These are phyloP conservation scores for Meredithiella fracta DNA, from an alignment of 2,329 filamentous ascomycete genomes.

Conservation along the genomic window DNA sequence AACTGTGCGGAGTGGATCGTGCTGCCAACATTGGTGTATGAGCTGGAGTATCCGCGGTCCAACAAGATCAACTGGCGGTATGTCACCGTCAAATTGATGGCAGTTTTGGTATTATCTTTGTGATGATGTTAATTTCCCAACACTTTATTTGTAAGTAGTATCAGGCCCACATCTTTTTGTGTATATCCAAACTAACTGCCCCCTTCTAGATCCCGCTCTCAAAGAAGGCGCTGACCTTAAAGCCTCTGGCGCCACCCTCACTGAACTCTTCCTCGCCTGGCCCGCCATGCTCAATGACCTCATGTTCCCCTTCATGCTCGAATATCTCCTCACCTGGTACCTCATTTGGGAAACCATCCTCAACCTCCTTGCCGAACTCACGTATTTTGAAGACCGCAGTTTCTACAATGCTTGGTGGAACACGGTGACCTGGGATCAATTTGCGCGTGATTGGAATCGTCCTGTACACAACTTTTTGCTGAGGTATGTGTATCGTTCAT, in stretches of 20 bases:
- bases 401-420: conserved; percentile 56
- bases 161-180: background rate
- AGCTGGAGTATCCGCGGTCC: conserved; percentile 56
- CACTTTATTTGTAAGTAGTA: conserved; percentile 49
- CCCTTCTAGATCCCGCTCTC: conserved; percentile 44
- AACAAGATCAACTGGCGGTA: conserved; percentile 58
- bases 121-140: conserved; percentile 67
- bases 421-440: conserved; percentile 54
- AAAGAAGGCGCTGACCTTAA: conserved; percentile 51
- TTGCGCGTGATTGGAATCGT: conserved; percentile 62
- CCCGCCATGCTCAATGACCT: conserved; percentile 62
- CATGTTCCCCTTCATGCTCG: conserved; percentile 63
- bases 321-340: conserved; percentile 65
- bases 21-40: conserved; percentile 63
- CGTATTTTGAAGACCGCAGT: conserved; percentile 58
- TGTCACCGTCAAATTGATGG: conserved; percentile 53
- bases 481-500: conserved; percentile 63
- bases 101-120: conserved; percentile 57
- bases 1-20: conserved; percentile 60
- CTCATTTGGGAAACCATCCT: conserved; percentile 64
- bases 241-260: conserved; percentile 44
- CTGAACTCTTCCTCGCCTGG: conserved; percentile 47
- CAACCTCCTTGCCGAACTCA: conserved; percentile 62
- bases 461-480: conserved; percentile 65
- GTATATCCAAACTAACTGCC: conserved; percentile 1